A percentile compares a stretch with the other conserved stretches of the same genome.
These are phyloP conservation scores for Phoma sp. DNA, from an alignment of 2,329 filamentous ascomycete species.

Conservation along the genomic window DNA sequence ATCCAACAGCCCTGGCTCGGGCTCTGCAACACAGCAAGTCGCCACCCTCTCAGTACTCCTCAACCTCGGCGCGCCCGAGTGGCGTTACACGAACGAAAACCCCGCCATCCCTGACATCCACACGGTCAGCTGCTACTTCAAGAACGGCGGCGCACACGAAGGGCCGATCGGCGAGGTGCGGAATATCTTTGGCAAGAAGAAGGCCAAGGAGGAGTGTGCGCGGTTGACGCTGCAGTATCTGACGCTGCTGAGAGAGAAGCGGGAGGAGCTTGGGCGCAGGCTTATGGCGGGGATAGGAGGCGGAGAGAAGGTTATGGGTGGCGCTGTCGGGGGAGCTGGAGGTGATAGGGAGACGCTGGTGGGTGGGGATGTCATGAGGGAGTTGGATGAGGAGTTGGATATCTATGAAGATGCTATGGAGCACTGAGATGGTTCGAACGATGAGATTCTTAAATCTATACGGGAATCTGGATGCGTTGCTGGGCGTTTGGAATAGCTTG, in stretches of 20 bases:
- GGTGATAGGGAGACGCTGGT: neutral
- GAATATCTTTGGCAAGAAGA: conserved; percentile 57
- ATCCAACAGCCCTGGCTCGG: neutral
- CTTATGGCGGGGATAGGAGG: conserved; percentile 19
- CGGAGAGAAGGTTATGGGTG: neutral
- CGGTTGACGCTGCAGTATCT: conserved; percentile 49
- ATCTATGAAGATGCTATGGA: conserved; percentile 9
- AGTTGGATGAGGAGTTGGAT: conserved; percentile 1
- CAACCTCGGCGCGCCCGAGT: conserved; percentile 33
- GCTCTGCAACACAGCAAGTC: conserved; percentile 25
- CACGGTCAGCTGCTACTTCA: conserved; percentile 47
- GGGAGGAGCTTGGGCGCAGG: conserved; percentile 2
- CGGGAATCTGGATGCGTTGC: neutral
- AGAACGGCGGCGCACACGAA: conserved; percentile 22
- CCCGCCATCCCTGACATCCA: conserved; percentile 36
- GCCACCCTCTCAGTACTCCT: conserved; percentile 28
- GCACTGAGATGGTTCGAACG: neutral
- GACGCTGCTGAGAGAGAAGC: conserved; percentile 34
- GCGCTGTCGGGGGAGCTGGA: neutral
- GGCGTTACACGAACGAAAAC: conserved; percentile 11
- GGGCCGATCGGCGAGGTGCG: conserved; percentile 51
- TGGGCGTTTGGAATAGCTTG: neutral
- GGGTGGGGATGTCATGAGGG: neutral
- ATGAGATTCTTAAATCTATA: neutral
- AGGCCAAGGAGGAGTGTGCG: conserved; percentile 58